Evolutionary conservation across 129 eudicot species (phyloP).

Genomic region (Kitagawia praeruptora): DNA sequence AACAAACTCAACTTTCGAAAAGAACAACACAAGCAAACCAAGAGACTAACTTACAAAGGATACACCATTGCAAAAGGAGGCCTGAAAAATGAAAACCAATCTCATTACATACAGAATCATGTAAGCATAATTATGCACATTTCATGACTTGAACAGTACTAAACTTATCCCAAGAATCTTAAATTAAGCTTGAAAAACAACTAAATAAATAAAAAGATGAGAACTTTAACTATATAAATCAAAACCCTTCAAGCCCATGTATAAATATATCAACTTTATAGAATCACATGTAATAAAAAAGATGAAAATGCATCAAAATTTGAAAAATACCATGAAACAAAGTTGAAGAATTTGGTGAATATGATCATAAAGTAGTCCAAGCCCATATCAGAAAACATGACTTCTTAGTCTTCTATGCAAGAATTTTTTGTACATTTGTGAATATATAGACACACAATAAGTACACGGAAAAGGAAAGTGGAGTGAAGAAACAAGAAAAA

Average conservation of each 20-base stretch:
- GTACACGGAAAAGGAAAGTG: background rate
- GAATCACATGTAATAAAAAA: background rate
- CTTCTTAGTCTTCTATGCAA: background rate
- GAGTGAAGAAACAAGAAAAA: background rate
- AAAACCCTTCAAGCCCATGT: background rate
- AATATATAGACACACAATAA: background rate
- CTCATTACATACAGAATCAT: background rate
- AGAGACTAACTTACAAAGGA: slow-evolving; percentile 18
- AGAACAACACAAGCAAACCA: background rate
- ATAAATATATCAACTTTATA: background rate
- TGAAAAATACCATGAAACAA: slow-evolving; percentile 11
- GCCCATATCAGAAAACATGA: slow-evolving; percentile 11
- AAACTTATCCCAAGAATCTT: background rate
- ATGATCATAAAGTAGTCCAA: background rate
- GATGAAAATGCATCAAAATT: background rate
- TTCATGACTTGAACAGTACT: background rate
- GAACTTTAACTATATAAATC: background rate
- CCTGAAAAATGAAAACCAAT: slow-evolving; percentile 10
- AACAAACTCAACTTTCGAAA: background rate
- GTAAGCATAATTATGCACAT: background rate
- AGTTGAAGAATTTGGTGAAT: slow-evolving; percentile 3
- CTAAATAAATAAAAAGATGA: background rate
- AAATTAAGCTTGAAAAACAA: too few species aligned
- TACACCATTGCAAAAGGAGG: slow-evolving; percentile 22
- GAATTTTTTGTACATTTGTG: background rate